Base-by-base conservation (phyloP, 768 basidiomycete genomes). In the Pleurotus cornucopiae region DNA sequence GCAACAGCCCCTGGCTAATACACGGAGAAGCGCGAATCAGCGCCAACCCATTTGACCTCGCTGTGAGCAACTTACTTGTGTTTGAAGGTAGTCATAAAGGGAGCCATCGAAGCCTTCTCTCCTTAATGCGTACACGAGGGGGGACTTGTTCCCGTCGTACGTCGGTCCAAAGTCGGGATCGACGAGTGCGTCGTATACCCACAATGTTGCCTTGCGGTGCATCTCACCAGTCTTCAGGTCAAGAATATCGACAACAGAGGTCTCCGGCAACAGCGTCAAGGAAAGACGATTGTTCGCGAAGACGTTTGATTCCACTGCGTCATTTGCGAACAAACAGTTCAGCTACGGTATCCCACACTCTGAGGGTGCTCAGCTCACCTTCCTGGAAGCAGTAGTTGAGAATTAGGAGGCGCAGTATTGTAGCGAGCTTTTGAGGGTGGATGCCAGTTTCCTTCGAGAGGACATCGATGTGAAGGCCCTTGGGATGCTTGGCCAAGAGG, bases 161-260 rank as follows among this genome's bases (percentile, higher is more conserved):
- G 66, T 63, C 4, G 26, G 43, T 11, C 58, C 62, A 25, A 40
- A 58, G 4, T 57, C 55, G 2, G 63, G 63, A 54, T 66, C 47
- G 5, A 48, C 38, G 4, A 67, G 52, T 12, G 38, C 41, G 6
- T 61, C 58, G 51, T 58, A 57, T 2, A 64, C 34, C 25, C 38
- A 37, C 21, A 58, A 56, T 2, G 53, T 23, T 6, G 46, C 44
- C 26, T 54, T 60, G 3, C 53, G 46, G n/a, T 47, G 46, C 20
- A 43, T 44, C n/a, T 58, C 59, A 16, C 57, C 58, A 9, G 62
- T 60, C 18, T 43, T 49, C 21, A 55, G 49, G 44, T 57, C 61
- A 2, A 51, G 18, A 23, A 51, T 51, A 37, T 34, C 20, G 16
- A 34, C 49, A 20, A 40, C 21, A 9, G 51, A 43, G 2, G 21